Evolutionary conservation across 2,329 filamentous ascomycete genomes (phyloP), one percentile per base, ranked within the genome.

Genomic region (Fonsecaea monophora): DNA sequence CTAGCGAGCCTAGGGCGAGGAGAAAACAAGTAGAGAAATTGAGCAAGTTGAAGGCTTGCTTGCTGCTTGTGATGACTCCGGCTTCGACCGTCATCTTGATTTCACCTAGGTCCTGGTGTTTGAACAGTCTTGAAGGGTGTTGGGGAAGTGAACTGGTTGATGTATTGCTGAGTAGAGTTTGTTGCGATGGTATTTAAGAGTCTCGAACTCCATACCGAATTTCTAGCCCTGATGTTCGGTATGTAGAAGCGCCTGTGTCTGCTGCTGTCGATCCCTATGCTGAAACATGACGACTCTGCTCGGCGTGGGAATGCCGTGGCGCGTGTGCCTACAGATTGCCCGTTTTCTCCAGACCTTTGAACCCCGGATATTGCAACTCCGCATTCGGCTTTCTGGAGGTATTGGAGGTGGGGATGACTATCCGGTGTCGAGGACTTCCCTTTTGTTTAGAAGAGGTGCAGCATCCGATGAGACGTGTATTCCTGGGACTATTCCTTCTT

Each of bases 11-110:
- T 7, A 55, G 53, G 6, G 53, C 21, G 10, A 55, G 53, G 25
- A 55, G n/a, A 25, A 55, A 55, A n/a, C 53, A 55, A 12, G 53
- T 55, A 3, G 15, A 32, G n/a, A 55, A 55, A 30, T 55, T 55
- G 53, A 55, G 30, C 13, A 55, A 12, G 30, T 25, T 55, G 53
- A 55, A 55, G 25, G 53, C 30, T 25, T 35, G 53, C 30, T 55
- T 55, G 30, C 13, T 37, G 10, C 34, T 55, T 15, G 53, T 55
- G 34, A 55, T 55, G 25, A 55, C 15, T 32, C 30, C 53, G n/a
- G 12, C 7, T 35, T 55, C 53, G 10, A 32, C 53, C 21, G 53
- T 12, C 25, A 55, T 55, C 34, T 18, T 55, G 21, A 2, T 10
- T 34, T 55, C 30, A 32, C 38, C 34, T 10, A 60, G n/a, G 5